phyloP scores from a whole-genome alignment of 208 protist species.

The Perkinsela sp. region DNA sequence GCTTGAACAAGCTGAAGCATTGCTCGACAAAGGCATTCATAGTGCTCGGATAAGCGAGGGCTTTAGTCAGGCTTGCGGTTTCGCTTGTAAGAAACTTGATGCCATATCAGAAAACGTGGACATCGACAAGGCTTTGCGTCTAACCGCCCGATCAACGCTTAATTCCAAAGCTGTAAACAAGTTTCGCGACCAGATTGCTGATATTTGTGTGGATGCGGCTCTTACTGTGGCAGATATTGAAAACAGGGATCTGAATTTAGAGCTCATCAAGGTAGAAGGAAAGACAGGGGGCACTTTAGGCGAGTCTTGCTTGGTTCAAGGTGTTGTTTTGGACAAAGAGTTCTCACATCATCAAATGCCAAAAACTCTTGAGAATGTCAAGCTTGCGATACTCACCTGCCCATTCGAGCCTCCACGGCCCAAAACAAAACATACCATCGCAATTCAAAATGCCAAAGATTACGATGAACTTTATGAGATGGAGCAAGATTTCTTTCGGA shows the following conservation, averaged over 20 bases:
- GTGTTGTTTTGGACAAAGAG: constrained; percentile 97
- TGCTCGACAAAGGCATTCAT: constrained; percentile 94
- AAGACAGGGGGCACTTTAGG: constrained; percentile 86
- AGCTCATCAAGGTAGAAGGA: constrained; percentile 96
- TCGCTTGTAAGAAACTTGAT: constrained; percentile 73
- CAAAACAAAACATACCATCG: constrained; percentile 97
- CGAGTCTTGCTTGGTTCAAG: constrained; percentile 86
- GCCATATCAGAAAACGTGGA: constrained; percentile 52
- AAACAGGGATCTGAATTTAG: constrained; percentile 95
- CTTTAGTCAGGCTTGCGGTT: constrained; percentile 84
- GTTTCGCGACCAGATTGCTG: constrained; percentile 76
- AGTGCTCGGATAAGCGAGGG: constrained; percentile 92
- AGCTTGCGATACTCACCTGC: constrained; percentile 97
- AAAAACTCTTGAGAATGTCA: constrained; percentile 80
- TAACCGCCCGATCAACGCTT: constrained; percentile 91
- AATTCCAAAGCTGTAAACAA: constrained; percentile 95
- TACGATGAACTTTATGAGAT: constrained; percentile 78
- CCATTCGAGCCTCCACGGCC: constrained; percentile 99
- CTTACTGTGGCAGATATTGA: constrained; percentile 92
- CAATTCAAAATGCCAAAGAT: constrained; percentile 74
- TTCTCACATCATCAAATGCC: constrained; percentile 88
- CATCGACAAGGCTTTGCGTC: constrained; percentile 56
- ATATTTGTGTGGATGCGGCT: constrained; percentile 95
- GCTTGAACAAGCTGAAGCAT: constrained; percentile 76
- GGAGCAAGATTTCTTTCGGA: constrained; percentile 94